phyloP scores from a whole-genome alignment of 1,284 basidiomycete genomes.

The Tilletia setariae region DNA sequence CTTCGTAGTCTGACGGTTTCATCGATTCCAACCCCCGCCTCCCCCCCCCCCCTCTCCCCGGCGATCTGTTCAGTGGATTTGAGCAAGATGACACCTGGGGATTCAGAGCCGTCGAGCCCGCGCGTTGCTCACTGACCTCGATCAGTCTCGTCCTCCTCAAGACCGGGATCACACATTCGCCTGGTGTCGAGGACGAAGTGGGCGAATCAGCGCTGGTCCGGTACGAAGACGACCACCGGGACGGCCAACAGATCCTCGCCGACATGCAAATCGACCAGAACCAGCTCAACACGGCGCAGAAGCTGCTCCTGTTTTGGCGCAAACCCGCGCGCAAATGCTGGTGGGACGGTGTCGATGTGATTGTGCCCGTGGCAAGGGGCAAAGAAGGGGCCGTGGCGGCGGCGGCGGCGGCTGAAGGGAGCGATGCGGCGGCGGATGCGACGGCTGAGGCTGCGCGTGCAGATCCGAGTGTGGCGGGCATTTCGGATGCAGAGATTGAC shows the following conservation, averaged over 20 bases:
- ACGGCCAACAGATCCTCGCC: constrained; percentile 19
- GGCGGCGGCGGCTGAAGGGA: constrained; percentile 14
- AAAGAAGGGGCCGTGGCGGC: constrained; percentile 62
- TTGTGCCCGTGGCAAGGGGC: constrained; percentile 61
- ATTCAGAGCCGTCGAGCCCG: constrained; percentile 89
- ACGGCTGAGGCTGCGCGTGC: constrained; percentile 17
- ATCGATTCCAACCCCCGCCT: background rate
- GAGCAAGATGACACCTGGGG: constrained; percentile 95
- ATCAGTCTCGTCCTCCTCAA: constrained; percentile 96
- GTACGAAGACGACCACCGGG: constrained; percentile 24
- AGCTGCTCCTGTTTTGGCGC: constrained; percentile 94
- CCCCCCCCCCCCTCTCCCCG: no score
- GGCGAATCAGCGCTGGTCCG: constrained; percentile 21
- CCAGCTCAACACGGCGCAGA: constrained; percentile 96
- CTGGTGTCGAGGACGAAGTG: constrained; percentile 47
- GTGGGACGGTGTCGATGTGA: constrained; percentile 97
- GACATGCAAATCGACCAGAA: constrained; percentile 75
- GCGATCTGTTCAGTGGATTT: constrained; percentile 95
- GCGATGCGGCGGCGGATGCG: constrained; percentile 17
- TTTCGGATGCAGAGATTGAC: constrained; percentile 42
- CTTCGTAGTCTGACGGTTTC: no score
- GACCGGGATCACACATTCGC: constrained; percentile 80
- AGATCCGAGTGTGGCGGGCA: constrained; percentile 24
- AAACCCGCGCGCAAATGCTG: constrained; percentile 91
- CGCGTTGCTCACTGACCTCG: constrained; percentile 92